Conservation (phyloP, 163 green algal species). For the Scenedesmus sp. region DNA sequence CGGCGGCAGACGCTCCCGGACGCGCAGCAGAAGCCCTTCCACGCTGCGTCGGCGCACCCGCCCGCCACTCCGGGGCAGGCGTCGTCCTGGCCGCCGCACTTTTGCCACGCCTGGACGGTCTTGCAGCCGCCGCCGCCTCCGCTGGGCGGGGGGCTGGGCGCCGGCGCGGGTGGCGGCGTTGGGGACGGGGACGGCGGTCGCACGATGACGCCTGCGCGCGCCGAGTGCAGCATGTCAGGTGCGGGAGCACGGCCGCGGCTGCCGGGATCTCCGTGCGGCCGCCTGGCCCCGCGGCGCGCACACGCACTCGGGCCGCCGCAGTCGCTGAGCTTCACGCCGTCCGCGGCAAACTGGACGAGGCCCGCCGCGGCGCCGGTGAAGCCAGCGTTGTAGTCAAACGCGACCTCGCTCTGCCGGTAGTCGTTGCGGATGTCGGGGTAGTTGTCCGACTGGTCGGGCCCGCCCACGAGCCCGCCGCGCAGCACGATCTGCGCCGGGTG, state of each 20-base stretch:
- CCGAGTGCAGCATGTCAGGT: no score
- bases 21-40: slow-evolving; percentile 13
- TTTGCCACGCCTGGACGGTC: not conserved
- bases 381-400: slow-evolving; percentile 57
- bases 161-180: not conserved
- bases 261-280: no score
- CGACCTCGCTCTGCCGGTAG: slow-evolving; percentile 50
- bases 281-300: no score
- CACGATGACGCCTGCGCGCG: no score
- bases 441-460: slow-evolving; percentile 44
- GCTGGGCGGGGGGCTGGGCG: not conserved
- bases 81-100: slow-evolving; percentile 30
- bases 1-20: slow-evolving; percentile 29
- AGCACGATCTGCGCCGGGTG: slow-evolving; percentile 24
- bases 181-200: no score
- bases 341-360: slow-evolving; percentile 11
- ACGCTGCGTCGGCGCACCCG: slow-evolving; percentile 9
- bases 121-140: not conserved
- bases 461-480: slow-evolving; percentile 43
- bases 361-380: slow-evolving; percentile 44
- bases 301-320: not conserved
- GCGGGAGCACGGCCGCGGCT: no score
- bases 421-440: slow-evolving; percentile 49
- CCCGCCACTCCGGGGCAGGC: slow-evolving; percentile 9
- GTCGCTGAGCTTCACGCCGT: not conserved